Conservation (phyloP, 2,329 filamentous ascomycete genomes). For the Scopulariopsis brevicaulis region DNA sequence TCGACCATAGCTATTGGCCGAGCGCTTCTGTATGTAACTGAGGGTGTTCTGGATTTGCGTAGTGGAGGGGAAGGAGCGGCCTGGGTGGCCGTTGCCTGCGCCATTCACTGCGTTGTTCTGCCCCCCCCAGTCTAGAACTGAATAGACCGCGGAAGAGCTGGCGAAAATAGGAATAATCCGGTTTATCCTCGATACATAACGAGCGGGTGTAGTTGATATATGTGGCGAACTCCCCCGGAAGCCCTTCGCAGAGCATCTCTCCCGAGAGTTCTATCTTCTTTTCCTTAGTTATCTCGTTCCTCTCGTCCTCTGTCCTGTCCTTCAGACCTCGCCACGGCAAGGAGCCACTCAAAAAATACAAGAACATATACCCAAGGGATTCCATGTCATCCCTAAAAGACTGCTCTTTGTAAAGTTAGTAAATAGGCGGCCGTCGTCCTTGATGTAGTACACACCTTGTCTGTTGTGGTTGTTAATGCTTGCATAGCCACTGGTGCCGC, state of each 20-base stretch:
- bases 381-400: conserved; percentile 8
- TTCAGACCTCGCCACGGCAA: conserved; percentile 46
- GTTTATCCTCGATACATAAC: conserved; percentile 56
- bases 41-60: too few relatives aligned
- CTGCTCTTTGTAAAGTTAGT: conserved; percentile 4
- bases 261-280: conserved; percentile 40
- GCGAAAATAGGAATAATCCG: too few relatives aligned
- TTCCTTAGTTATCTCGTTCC: conserved; percentile 24
- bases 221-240: conserved; percentile 65
- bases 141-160: too few relatives aligned
- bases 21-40: too few relatives aligned
- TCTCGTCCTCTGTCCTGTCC: conserved; percentile 62
- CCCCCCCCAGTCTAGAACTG: too few relatives aligned
- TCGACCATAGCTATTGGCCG: too few relatives aligned
- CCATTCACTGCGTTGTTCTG: too few relatives aligned
- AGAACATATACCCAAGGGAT: conserved; percentile 8
- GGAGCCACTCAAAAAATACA: conserved; percentile 7
- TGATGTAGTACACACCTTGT: conserved; percentile 8
- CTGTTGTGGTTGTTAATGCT: conserved; percentile 11
- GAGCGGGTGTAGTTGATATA: conserved; percentile 68
- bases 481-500: conserved; percentile 10
- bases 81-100: too few relatives aligned
- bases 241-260: conserved; percentile 61
- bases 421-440: not conserved
- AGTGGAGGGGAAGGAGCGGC: too few relatives aligned